Evolutionary conservation across 768 basidiomycete genomes (phyloP).

Genomic region (Mycena kentingensis): DNA sequence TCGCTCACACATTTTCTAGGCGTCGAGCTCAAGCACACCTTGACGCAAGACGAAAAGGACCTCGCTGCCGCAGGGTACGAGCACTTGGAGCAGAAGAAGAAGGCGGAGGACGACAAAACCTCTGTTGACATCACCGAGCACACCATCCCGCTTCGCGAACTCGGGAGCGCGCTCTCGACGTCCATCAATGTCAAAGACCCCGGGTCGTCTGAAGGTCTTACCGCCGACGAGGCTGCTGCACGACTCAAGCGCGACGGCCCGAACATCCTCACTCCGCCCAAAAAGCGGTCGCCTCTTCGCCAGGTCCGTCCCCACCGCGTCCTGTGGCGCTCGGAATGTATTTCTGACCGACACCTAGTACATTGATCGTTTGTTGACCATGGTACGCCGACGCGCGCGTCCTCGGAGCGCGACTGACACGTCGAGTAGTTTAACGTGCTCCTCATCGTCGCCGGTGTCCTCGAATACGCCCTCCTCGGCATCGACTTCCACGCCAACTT

Average conservation of each 20-base stretch:
- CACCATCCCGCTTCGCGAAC: slow-evolving; percentile 41
- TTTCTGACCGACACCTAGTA: slow-evolving; percentile 46
- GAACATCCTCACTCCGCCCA: slow-evolving; percentile 67
- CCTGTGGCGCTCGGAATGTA: slow-evolving; percentile 5
- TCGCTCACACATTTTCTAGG: slow-evolving; percentile 7
- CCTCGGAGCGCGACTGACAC: slow-evolving; percentile 31
- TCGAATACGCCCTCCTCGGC: slow-evolving; percentile 67
- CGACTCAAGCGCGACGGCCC: slow-evolving; percentile 60
- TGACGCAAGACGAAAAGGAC: slow-evolving; percentile 68
- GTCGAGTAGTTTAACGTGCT: slow-evolving; percentile 57
- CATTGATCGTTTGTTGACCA: slow-evolving; percentile 59
- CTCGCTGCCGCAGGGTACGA: slow-evolving; percentile 72
- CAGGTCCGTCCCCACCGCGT: slow-evolving; percentile 45
- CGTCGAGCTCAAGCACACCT: slow-evolving; percentile 56
- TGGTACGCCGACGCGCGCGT: slow-evolving; percentile 25
- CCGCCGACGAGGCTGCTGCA: slow-evolving; percentile 50
- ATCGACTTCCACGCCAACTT: slow-evolving; percentile 65
- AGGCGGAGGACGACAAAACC: slow-evolving; percentile 37
- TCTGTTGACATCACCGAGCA: slow-evolving; percentile 65
- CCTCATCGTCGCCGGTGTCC: slow-evolving; percentile 63
- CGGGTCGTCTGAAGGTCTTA: slow-evolving; percentile 50
- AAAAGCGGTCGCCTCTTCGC: slow-evolving; percentile 63
- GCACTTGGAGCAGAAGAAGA: slow-evolving; percentile 50
- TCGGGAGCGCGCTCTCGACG: slow-evolving; percentile 47
- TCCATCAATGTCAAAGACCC: slow-evolving; percentile 57